These are phyloP conservation scores for Tolypocladium sp. DNA, from an alignment of 2,329 filamentous ascomycete species.

Conservation along the genomic window DNA sequence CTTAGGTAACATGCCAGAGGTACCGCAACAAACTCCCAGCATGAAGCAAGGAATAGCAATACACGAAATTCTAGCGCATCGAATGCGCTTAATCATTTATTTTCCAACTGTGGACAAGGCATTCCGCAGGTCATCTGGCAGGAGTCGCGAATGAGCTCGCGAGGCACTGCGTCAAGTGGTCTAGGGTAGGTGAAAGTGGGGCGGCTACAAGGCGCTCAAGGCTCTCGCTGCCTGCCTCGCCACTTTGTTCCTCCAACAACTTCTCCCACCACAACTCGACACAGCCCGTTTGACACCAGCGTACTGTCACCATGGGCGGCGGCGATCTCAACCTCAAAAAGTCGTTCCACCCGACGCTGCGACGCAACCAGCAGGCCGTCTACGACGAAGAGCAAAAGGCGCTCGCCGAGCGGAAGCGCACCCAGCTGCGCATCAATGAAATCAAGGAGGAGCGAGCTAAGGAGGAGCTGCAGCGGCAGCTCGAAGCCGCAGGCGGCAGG, in stretches of 20 bases:
- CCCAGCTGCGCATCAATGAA: conserved; percentile 84
- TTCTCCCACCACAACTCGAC: neutral
- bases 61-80: no score
- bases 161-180: neutral
- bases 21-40: no score
- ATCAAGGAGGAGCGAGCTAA: conserved; percentile 88
- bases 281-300: neutral
- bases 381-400: conserved; percentile 90
- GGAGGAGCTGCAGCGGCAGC: conserved; percentile 82
- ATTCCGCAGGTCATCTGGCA: no score
- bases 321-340: conserved; percentile 94
- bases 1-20: no score
- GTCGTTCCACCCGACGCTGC: conserved; percentile 85
- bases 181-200: neutral
- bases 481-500: conserved; percentile 78
- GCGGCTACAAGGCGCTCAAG: neutral
- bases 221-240: neutral
- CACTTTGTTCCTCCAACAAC: neutral
- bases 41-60: no score
- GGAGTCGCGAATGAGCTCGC: no score
- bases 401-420: conserved; percentile 88
- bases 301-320: conserved; percentile 63
- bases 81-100: no score
- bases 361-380: conserved; percentile 83
- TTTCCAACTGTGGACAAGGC: no score